phyloP scores from a whole-genome alignment of 2,329 filamentous ascomycete genomes.

The Didymellaceae sp. region DNA sequence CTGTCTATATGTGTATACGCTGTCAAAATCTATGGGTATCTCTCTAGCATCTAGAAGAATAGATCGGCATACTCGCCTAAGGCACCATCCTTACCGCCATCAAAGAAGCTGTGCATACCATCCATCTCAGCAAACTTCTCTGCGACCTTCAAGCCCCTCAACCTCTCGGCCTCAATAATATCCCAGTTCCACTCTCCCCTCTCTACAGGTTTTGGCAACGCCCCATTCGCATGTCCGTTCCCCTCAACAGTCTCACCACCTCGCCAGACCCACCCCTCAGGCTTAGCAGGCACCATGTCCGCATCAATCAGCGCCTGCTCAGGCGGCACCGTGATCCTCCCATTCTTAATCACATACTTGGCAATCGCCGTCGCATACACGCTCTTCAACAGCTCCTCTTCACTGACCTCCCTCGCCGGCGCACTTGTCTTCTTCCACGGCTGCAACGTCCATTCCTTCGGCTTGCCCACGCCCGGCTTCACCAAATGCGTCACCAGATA shows the following conservation, averaged over 20 bases:
- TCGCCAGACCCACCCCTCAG: slow-evolving; percentile 60
- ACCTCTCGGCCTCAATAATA: slow-evolving; percentile 63
- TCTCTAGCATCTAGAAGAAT: slow-evolving; percentile 24
- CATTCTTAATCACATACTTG: slow-evolving; percentile 59
- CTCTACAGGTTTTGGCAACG: slow-evolving; percentile 40
- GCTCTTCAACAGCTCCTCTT: slow-evolving; percentile 49
- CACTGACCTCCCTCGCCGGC: slow-evolving; percentile 27
- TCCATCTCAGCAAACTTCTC: slow-evolving; percentile 63
- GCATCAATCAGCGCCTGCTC: slow-evolving; percentile 75
- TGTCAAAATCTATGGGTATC: slow-evolving; percentile 5
- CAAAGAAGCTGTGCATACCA: slow-evolving; percentile 59
- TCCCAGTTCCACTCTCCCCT: slow-evolving; percentile 65
- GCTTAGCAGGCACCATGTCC: slow-evolving; percentile 75
- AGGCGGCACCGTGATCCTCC: slow-evolving; percentile 81
- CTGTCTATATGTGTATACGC: neutral
- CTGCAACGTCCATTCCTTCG: slow-evolving; percentile 53
- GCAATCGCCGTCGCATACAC: slow-evolving; percentile 59
- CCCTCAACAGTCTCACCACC: slow-evolving; percentile 10
- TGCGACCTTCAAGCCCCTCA: slow-evolving; percentile 62
- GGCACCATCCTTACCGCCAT: slow-evolving; percentile 50
- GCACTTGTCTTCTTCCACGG: slow-evolving; percentile 47
- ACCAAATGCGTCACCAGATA: slow-evolving; percentile 58
- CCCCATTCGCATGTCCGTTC: slow-evolving; percentile 19
- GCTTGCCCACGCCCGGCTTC: slow-evolving; percentile 52
- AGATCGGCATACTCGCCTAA: slow-evolving; percentile 54